Evolutionary conservation across 306 rosid genomes (phyloP).

Genomic region (Gillenia trifoliata): DNA sequence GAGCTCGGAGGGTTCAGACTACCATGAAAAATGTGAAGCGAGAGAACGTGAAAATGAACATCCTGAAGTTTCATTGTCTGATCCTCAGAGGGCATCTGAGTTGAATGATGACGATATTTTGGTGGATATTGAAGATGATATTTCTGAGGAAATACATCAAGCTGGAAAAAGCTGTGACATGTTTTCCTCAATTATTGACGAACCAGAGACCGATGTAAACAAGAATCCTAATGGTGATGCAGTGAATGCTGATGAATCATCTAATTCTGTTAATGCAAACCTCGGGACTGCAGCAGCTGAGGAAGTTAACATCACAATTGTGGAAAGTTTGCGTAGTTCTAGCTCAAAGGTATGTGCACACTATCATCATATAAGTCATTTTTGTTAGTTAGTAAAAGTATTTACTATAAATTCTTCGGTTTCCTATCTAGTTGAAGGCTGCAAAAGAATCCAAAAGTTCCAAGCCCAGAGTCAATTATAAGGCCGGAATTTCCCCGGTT

Average conservation of each 20-base stretch:
- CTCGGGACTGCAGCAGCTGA: constrained; percentile 24
- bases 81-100: constrained; percentile 23
- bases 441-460: constrained; percentile 30
- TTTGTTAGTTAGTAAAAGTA: not conserved
- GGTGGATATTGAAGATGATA: constrained; percentile 16
- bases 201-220: not conserved
- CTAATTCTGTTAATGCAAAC: constrained; percentile 11
- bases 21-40: constrained; percentile 29
- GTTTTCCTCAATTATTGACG: constrained; percentile 8
- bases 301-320: constrained; percentile 27
- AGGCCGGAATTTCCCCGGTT: constrained; percentile 20
- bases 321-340: constrained; percentile 23
- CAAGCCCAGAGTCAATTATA: constrained; percentile 19
- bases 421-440: constrained; percentile 27
- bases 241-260: constrained; percentile 24
- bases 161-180: constrained; percentile 24
- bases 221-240: constrained; percentile 6
- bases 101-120: constrained; percentile 16
- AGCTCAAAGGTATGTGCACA: constrained; percentile 39
- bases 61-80: constrained; percentile 30
- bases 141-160: constrained; percentile 32
- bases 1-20: constrained; percentile 36
- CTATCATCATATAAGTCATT: not conserved
- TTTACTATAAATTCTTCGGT: not conserved
- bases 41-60: constrained; percentile 30